Evolutionary conservation across 179 eudicot genomes (phyloP), one percentile per base, ranked within the genome.

Genomic region (Camellia oleifera): DNA sequence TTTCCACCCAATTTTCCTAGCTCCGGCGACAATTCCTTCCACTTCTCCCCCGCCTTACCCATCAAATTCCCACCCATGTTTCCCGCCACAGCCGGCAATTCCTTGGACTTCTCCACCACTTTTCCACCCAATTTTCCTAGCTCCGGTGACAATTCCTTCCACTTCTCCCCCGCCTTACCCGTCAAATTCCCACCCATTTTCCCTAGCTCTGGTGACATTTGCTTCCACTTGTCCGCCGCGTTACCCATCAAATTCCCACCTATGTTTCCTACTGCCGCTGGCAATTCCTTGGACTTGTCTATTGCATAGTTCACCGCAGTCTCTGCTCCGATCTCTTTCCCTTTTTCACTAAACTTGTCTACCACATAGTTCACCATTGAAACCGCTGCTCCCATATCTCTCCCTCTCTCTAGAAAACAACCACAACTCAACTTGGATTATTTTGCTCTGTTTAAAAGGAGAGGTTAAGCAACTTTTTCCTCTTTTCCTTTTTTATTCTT

Each of bases 261-360:
- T 23, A 23, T 23, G 26, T 23, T 23, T 23, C 26, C 26, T 23
- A 23, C 26, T 23, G 26, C 26, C 79, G 4, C 13, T 5, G 80
- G 46, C 58, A 75, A 58, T 66, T 80, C 85, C 72, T 83, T 87
- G 23, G 83, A n/a, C 63, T 81, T 87, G 7, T 78, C 80, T 23
- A 77, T 14, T 14, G 76, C 76, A 52, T 42, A 79, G 17, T 81
- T 72, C 78, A 79, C 48, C 52, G 69, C 63, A 20, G 76, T 72
- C n/a, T 83, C 76, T 3, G 69, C 8, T 17, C 79, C 80, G 72
- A 81, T 78, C 4, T 78, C 44, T 61, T 50, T 40, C 52, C 3
- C 74, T 15, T 26, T 77, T 2, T 3, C 77, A 44, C 20, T 14
- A 20, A 54, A 6, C 46, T 20, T 54, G 26, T 26, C 45, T 26